Evolutionary conservation across 75 land plant species (phyloP), one percentile per base, ranked within the genome.

Genomic region (Cupressus sempervirens): DNA sequence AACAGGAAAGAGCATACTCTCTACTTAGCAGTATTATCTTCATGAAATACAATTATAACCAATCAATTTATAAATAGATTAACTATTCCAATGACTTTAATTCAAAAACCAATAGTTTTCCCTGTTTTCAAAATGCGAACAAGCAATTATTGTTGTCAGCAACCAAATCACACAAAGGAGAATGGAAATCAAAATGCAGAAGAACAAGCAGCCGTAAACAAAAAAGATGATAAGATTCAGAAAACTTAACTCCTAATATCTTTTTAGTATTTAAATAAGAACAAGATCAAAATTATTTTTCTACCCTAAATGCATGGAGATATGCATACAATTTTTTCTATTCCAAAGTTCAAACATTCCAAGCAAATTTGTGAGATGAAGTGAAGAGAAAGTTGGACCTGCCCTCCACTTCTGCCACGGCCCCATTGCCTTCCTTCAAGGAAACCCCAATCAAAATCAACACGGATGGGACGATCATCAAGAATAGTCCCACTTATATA

Each of bases 341-440:
- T 79, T 26, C 23, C 46, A 32, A 38, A 30, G 15, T 45, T 45
- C 81, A 13, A 79, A 26, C 48, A 10, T 40, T 45, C 35, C 85
- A 85, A 30, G n/a, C 50, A 52, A 16, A 84, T 48, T 58, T 18
- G 2, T 34, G 83, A 35, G 72, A 65, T 62, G 29, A 26, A 41
- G 85, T 15, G 46, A 76, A 85, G 15, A 83, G n/a, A 74, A 40
- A 79, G 43, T 48, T 84, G 46, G 54, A 96, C 99, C 94, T 98
- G 99, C 48, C 99, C 99, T 85, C 99, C 99, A 89, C 99, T 98
- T 82, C 97, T 92, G 56, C 99, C 99, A 76, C 99, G 95, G 46
- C 99, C 99, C 99, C 99, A 98, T 89, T 96, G 99, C 68, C 99
- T 92, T 30, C 98, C 99, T 86, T 98, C 99, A 84, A 94, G 92